Conservation (phyloP, 1,284 basidiomycete genomes). For the Volvariella surrecta region DNA sequence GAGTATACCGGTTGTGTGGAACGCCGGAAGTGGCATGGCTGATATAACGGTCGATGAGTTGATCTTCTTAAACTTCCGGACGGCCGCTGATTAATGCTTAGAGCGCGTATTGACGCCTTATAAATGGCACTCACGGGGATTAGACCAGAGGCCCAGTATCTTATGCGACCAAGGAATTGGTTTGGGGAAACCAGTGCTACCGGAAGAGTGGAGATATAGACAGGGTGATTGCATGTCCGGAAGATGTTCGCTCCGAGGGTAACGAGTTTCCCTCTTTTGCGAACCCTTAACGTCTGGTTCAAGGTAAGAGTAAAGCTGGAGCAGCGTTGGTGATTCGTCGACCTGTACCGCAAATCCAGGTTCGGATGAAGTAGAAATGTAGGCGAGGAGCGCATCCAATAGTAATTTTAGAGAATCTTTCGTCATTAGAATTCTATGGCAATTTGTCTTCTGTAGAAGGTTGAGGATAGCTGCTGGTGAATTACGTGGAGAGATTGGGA, state of each 20-base stretch:
- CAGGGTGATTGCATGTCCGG: slow-evolving; percentile 7
- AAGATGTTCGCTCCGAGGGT: slow-evolving; percentile 13
- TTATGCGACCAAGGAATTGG: slow-evolving; percentile 16
- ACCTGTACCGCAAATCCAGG: slow-evolving; percentile 10
- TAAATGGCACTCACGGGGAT: too few species aligned
- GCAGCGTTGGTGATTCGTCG: slow-evolving; percentile 21
- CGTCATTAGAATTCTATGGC: slow-evolving; percentile 22
- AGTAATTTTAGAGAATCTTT: slow-evolving; percentile 16
- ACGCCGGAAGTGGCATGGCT: slow-evolving; percentile 20
- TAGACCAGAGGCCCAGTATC: neutral
- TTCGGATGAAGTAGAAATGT: slow-evolving; percentile 1
- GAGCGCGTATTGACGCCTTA: neutral
- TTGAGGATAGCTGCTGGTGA: slow-evolving; percentile 19
- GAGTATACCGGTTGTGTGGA: slow-evolving; percentile 18
- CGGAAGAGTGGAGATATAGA: slow-evolving; percentile 24
- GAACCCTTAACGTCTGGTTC: slow-evolving; percentile 16
- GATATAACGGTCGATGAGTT: slow-evolving; percentile 5
- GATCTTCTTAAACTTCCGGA: neutral
- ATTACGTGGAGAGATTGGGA: slow-evolving; percentile 25
- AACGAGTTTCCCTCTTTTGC: slow-evolving; percentile 18
- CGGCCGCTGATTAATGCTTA: neutral
- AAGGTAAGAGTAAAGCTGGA: slow-evolving; percentile 21
- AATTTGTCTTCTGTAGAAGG: slow-evolving; percentile 21
- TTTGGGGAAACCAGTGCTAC: slow-evolving; percentile 30
- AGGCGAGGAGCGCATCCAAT: slow-evolving; percentile 15